phyloP scores from a whole-genome alignment of 192 early-diverging fungal genomes.

The Fimicolochytrium jonesii region DNA sequence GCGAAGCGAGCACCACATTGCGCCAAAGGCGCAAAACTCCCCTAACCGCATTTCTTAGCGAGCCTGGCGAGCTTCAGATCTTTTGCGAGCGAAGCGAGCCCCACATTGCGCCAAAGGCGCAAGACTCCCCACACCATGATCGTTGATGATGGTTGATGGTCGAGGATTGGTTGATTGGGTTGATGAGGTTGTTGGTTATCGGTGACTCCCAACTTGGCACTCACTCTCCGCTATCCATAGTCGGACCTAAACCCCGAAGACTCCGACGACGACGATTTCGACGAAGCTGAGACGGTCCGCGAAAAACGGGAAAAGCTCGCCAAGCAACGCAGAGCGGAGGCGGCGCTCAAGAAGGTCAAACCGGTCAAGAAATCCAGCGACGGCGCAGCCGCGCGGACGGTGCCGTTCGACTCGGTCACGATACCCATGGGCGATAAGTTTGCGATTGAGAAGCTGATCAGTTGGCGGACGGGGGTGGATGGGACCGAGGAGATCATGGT shows the following conservation, averaged over 20 bases:
- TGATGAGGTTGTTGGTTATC: too few relatives aligned
- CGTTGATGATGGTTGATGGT: too few relatives aligned
- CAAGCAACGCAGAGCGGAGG: constrained; percentile 5
- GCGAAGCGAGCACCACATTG: too few relatives aligned
- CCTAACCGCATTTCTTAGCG: too few relatives aligned
- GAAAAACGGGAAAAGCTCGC: constrained; percentile 8
- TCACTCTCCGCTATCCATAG: not conserved
- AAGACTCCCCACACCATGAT: too few relatives aligned
- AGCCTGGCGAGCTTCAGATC: too few relatives aligned
- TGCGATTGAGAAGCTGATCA: constrained; percentile 44
- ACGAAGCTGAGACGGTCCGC: constrained; percentile 16
- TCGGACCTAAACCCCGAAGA: constrained; percentile 1
- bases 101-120: too few relatives aligned
- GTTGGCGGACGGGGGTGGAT: constrained; percentile 26
- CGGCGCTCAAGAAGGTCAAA: constrained; percentile 1
- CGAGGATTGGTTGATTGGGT: too few relatives aligned
- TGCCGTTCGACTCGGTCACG: constrained; percentile 36
- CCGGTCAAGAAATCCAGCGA: not conserved
- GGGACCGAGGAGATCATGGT: constrained; percentile 62
- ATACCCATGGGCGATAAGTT: constrained; percentile 46
- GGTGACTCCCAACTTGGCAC: not conserved
- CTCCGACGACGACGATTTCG: constrained; percentile 20
- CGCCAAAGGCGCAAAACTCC: too few relatives aligned
- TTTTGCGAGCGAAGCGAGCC: too few relatives aligned
- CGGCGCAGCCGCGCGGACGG: constrained; percentile 2